These are phyloP conservation scores for Saturnispora kantuleensis DNA, from an alignment of 805 yeast genomes.

Conservation along the genomic window DNA sequence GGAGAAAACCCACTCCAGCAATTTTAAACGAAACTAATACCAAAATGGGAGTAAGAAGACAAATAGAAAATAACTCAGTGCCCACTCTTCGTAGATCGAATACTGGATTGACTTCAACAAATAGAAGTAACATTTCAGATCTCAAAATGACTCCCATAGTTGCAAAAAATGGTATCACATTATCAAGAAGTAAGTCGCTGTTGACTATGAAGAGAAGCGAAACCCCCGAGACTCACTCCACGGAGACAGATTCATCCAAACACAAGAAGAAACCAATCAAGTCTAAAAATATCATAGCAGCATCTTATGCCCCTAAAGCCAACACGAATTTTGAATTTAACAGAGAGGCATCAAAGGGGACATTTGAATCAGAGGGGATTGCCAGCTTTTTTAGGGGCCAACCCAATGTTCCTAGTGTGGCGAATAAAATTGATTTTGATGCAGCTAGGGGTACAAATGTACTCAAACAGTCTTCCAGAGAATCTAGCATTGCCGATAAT, in stretches of 20 bases:
- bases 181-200: slow-evolving; percentile 1
- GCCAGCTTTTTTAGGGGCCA: neutral
- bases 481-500: neutral
- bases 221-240: neutral
- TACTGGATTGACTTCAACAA: neutral
- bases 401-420: neutral
- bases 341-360: slow-evolving; percentile 18
- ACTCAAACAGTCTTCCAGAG: neutral
- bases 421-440: slow-evolving; percentile 3
- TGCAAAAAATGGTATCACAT: neutral
- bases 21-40: no score
- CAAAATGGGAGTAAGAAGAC: neutral
- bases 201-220: neutral
- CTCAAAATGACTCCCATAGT: neutral
- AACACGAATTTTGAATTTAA: slow-evolving; percentile 15
- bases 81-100: neutral
- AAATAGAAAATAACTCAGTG: neutral
- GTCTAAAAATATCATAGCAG: slow-evolving; percentile 3
- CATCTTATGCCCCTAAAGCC: slow-evolving; percentile 8
- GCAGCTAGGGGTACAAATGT: slow-evolving; percentile 9
- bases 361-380: slow-evolving; percentile 22
- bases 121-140: neutral
- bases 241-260: neutral
- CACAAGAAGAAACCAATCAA: neutral
- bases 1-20: no score